Evolutionary conservation across 306 rosid species (phyloP).

Genomic region (Casuarina cunninghamiana): DNA sequence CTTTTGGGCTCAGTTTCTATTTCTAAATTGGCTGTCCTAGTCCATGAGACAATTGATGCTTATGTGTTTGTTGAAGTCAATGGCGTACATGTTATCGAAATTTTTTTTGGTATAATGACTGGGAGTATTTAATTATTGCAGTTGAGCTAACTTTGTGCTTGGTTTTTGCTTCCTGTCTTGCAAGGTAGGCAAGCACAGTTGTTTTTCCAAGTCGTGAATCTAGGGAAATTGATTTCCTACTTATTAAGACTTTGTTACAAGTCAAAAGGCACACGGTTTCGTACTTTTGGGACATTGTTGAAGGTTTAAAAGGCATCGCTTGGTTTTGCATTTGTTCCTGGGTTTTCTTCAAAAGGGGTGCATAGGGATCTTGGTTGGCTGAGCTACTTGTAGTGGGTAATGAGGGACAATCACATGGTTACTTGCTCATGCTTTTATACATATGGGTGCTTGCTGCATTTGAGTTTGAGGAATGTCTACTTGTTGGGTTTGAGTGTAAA

Average conservation of each 20-base stretch:
- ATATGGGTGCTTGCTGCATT: background rate
- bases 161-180: constrained; percentile 27
- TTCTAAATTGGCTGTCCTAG: background rate
- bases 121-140: background rate
- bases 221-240: constrained; percentile 17
- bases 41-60: background rate
- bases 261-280: constrained; percentile 30
- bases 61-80: background rate
- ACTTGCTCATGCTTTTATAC: constrained; percentile 31
- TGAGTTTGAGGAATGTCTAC: constrained; percentile 27
- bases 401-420: constrained; percentile 40
- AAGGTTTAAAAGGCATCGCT: constrained; percentile 8
- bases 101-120: constrained; percentile 10
- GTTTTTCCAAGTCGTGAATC: constrained; percentile 1
- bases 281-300: background rate
- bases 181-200: constrained; percentile 26
- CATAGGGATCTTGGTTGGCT: constrained; percentile 35
- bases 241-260: constrained; percentile 2
- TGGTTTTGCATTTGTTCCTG: background rate
- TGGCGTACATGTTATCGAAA: background rate
- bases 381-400: constrained; percentile 33
- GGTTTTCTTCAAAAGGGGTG: constrained; percentile 30
- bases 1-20: background rate
- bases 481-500: constrained; percentile 22
- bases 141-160: constrained; percentile 23